These are phyloP conservation scores for Metschnikowia lachancei DNA, from an alignment of 805 yeast genomes.

Conservation along the genomic window DNA sequence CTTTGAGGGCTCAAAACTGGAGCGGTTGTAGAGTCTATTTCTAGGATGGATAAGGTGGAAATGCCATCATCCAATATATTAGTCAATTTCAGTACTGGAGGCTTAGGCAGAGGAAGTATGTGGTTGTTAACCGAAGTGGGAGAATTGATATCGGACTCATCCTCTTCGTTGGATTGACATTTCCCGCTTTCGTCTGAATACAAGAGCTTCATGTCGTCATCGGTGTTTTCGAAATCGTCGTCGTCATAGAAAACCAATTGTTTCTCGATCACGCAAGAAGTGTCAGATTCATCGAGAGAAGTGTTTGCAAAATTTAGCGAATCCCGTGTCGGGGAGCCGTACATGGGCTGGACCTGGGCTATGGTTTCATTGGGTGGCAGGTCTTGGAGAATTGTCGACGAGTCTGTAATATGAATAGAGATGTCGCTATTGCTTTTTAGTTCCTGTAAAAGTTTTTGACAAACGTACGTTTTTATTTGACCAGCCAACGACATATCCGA, in stretches of 20 bases:
- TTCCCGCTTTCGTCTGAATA: conserved; percentile 29
- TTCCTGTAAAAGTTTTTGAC: conserved; percentile 18
- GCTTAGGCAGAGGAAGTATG: neutral
- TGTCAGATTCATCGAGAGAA: conserved; percentile 14
- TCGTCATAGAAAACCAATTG: conserved; percentile 15
- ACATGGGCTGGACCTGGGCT: conserved; percentile 5
- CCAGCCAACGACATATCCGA: conserved; percentile 28
- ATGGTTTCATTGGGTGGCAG: conserved; percentile 16
- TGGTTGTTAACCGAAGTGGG: neutral
- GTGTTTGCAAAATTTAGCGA: conserved; percentile 8
- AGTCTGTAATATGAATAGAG: conserved; percentile 13
- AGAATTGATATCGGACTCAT: conserved; percentile 9
- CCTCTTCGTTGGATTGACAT: conserved; percentile 20
- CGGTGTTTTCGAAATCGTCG: conserved; percentile 12
- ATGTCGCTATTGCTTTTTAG: conserved; percentile 13
- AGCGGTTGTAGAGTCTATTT: neutral
- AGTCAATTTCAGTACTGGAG: neutral
- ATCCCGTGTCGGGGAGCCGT: neutral
- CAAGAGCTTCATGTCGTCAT: conserved; percentile 20
- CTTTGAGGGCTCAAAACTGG: neutral
- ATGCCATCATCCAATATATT: neutral
- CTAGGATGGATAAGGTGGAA: neutral
- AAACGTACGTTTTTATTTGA: conserved; percentile 30
- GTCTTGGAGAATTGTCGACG: conserved; percentile 19
- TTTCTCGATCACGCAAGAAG: conserved; percentile 11